phyloP scores from a whole-genome alignment of 257 asterid species.

The Solanum infundibuliforme region DNA sequence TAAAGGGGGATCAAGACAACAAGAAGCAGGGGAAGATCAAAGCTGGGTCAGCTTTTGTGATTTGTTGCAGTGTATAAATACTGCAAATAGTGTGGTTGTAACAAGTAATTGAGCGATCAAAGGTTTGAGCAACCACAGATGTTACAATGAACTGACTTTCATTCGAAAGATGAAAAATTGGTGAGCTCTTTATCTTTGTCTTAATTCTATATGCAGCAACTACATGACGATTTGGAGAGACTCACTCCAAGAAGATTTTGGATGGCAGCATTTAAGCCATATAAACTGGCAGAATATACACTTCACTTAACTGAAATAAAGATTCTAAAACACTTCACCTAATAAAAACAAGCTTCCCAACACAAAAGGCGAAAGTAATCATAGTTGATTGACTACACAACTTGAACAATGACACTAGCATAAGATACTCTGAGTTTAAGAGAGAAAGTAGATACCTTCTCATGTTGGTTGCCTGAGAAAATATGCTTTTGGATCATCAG shows the following conservation, averaged over 20 bases:
- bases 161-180: not conserved
- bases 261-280: not conserved
- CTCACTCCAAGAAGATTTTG: not conserved
- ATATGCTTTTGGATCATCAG: conserved; percentile 55
- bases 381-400: not conserved
- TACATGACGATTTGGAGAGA: not conserved
- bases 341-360: not conserved
- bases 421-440: not conserved
- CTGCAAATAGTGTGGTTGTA: not conserved
- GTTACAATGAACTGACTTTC: not conserved
- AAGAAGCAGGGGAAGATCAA: not conserved
- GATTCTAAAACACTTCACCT: not conserved
- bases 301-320: not conserved
- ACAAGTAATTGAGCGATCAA: not conserved
- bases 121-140: not conserved
- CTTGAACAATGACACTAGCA: not conserved
- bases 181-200: not conserved
- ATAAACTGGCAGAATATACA: not conserved
- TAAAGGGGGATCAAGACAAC: not conserved
- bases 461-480: conserved; percentile 60
- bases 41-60: not conserved
- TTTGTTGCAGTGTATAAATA: not conserved
- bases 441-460: conserved; percentile 46
- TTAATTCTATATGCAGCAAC: not conserved
- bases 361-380: not conserved